phyloP scores from a whole-genome alignment of 371 early-diverging fungal genomes.

The Phascolomyces articulosus region DNA sequence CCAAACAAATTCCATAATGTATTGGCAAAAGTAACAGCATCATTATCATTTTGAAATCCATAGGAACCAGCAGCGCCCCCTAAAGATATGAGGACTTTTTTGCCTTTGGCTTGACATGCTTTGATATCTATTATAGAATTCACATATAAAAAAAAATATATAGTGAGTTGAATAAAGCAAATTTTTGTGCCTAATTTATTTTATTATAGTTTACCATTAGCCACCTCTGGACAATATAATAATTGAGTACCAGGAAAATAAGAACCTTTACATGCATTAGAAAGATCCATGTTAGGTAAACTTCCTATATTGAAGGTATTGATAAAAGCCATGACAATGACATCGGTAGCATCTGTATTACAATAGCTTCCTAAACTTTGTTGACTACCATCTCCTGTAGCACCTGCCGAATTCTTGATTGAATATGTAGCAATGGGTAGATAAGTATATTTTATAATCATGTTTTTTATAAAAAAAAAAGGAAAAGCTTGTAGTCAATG shows the following conservation, averaged over 20 bases:
- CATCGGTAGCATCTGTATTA: constrained; percentile 47
- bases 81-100: constrained; percentile 64
- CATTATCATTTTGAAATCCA: constrained; percentile 52
- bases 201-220: too few species aligned
- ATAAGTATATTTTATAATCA: neutral
- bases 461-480: constrained; percentile 24
- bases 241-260: constrained; percentile 54
- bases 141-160: neutral
- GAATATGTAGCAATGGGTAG: neutral
- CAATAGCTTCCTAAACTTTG: constrained; percentile 62
- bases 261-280: constrained; percentile 59
- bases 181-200: neutral
- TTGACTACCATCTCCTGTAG: constrained; percentile 24
- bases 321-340: constrained; percentile 64
- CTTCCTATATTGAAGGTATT: constrained; percentile 53
- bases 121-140: constrained; percentile 50
- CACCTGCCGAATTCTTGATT: constrained; percentile 44
- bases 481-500: constrained; percentile 4
- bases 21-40: constrained; percentile 57
- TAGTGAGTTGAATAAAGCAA: neutral
- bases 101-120: constrained; percentile 65
- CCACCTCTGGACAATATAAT: constrained; percentile 63
- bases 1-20: constrained; percentile 69
- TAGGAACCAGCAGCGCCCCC: constrained; percentile 74
- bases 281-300: constrained; percentile 56